A percentile compares a stretch with the other conserved stretches of the same genome.
phyloP scores from a whole-genome alignment of 495 filamentous ascomycete genomes.

The Cercophora samala region DNA sequence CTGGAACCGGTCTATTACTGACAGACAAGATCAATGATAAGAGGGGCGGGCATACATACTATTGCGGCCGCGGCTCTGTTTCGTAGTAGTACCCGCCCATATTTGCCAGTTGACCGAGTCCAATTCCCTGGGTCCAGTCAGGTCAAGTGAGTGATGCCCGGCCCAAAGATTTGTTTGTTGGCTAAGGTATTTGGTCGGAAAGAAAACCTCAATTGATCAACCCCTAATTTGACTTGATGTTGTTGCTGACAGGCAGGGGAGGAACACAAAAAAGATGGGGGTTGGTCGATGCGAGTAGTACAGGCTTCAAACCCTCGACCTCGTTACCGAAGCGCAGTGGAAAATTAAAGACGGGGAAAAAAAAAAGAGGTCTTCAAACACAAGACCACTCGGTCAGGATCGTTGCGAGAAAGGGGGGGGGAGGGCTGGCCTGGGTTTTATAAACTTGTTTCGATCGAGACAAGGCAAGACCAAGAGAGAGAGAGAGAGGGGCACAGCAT shows the following conservation, averaged over 20 bases:
- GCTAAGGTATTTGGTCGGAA: background rate
- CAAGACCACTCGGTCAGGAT: background rate
- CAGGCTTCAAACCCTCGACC: background rate
- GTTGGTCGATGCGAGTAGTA: background rate
- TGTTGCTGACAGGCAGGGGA: too few species aligned
- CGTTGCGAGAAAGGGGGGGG: too few species aligned
- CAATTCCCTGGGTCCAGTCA: background rate
- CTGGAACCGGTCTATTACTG: too few species aligned
- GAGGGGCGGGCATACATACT: too few species aligned
- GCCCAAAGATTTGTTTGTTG: too few species aligned
- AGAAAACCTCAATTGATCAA: background rate
- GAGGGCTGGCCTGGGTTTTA: background rate
- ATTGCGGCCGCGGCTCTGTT: constrained; percentile 7
- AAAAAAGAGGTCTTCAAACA: background rate
- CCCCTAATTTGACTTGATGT: background rate
- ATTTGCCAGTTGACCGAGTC: background rate
- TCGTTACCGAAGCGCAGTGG: background rate
- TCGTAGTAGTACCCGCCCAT: constrained; percentile 13
- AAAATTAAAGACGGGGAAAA: too few species aligned
- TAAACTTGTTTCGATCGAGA: constrained; percentile 6
- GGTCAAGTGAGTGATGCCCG: too few species aligned
- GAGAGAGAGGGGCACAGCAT: too few species aligned
- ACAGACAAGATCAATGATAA: too few species aligned
- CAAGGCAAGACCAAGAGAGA: background rate
- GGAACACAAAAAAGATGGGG: too few species aligned